Conservation (phyloP, 306 rosid genomes). For the Hippophae gyantsensis region DNA sequence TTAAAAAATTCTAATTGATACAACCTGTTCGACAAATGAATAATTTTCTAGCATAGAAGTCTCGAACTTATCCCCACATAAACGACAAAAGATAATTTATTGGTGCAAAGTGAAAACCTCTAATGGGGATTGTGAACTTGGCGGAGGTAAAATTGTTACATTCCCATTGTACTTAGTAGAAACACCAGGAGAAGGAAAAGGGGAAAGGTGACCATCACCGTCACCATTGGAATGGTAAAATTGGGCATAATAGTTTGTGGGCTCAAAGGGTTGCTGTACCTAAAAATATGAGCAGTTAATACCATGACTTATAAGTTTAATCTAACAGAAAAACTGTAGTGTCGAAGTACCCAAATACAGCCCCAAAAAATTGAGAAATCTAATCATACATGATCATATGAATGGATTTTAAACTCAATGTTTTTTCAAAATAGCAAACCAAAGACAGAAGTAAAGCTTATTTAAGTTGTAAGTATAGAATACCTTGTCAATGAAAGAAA, state of each 20-base stretch:
- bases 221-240: slow-evolving; percentile 75
- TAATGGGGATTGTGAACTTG: slow-evolving; percentile 70
- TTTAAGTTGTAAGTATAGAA: too few relatives aligned
- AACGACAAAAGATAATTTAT: neutral
- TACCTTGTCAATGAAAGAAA: too few relatives aligned
- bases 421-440: too few relatives aligned
- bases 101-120: slow-evolving; percentile 43
- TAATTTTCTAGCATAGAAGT: neutral
- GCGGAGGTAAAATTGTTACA: slow-evolving; percentile 54
- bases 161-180: slow-evolving; percentile 64
- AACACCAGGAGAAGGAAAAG: slow-evolving; percentile 65
- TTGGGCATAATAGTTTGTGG: slow-evolving; percentile 76
- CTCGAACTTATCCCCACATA: neutral
- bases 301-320: slow-evolving; percentile 1
- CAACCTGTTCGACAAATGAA: neutral
- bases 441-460: too few relatives aligned
- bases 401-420: too few relatives aligned
- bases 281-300: slow-evolving; percentile 24
- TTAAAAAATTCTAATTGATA: neutral
- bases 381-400: too few relatives aligned
- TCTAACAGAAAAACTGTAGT: too few relatives aligned
- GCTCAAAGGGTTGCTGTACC: slow-evolving; percentile 81
- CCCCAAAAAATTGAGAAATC: too few relatives aligned
- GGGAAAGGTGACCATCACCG: slow-evolving; percentile 76
- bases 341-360: too few relatives aligned